Percentiles rank a stretch among this genome's conserved stretches.
phyloP scores from a whole-genome alignment of 140 eudicot genomes.

The Cichorium intybus region DNA sequence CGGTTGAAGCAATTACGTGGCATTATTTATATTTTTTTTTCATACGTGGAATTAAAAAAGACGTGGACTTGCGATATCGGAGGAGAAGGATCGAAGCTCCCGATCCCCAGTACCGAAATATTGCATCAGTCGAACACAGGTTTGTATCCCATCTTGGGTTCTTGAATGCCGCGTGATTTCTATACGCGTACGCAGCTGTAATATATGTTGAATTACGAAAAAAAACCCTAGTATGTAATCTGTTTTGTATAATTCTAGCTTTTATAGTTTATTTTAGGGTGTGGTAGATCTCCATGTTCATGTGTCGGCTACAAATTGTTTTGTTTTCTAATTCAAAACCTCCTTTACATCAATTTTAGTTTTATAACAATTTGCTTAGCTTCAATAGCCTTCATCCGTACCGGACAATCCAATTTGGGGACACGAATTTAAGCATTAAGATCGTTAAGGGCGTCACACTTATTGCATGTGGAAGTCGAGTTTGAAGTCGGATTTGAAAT shows the following conservation, averaged over 20 bases:
- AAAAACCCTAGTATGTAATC: conserved; percentile 13
- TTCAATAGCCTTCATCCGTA: not conserved
- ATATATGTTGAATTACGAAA: not conserved
- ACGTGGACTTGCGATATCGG: too few species aligned
- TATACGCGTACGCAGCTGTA: not conserved
- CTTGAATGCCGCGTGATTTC: not conserved
- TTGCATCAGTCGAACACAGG: too few species aligned
- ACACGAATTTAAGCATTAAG: not conserved
- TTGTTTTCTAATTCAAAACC: not conserved
- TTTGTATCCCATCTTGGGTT: not conserved
- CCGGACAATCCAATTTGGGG: conserved; percentile 1
- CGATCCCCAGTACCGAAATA: too few species aligned
- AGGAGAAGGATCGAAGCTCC: too few species aligned
- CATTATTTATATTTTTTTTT: too few species aligned
- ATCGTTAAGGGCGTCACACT: not conserved
- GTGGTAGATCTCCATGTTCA: not conserved
- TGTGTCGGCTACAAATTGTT: conserved; percentile 4
- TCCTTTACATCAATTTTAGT: not conserved
- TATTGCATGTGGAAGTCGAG: not conserved
- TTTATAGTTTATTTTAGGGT: conserved; percentile 5
- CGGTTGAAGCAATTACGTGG: too few species aligned
- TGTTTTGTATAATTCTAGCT: not conserved
- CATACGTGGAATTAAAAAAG: too few species aligned
- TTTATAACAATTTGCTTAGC: not conserved
- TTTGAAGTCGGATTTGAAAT: not conserved